These are phyloP conservation scores for Camellia lanceoleosa DNA, from an alignment of 148 eudicot species.

Conservation along the genomic window DNA sequence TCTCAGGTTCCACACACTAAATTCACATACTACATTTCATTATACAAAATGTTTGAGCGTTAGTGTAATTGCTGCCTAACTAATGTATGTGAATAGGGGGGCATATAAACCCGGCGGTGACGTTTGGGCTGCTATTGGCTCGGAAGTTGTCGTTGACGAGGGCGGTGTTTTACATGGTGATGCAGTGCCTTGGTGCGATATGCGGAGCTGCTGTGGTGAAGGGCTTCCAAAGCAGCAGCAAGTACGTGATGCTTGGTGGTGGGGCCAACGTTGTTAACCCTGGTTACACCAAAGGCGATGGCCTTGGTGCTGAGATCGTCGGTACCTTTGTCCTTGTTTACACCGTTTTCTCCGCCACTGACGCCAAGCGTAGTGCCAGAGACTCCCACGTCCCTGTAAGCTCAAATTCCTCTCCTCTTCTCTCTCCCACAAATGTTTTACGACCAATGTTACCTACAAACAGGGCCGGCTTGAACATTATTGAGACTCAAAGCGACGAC, in stretches of 20 bases:
- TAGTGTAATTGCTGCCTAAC: too few species aligned
- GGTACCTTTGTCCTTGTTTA: conserved; percentile 76
- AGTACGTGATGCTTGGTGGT: conserved; percentile 42
- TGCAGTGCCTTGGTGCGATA: conserved; percentile 72
- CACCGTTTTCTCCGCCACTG: conserved; percentile 75
- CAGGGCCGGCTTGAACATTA: too few species aligned
- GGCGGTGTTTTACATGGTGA: conserved; percentile 57
- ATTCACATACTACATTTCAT: not conserved
- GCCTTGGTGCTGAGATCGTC: conserved; percentile 67
- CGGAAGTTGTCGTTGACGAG: conserved; percentile 62
- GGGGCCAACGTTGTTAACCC: conserved; percentile 52
- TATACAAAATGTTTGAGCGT: too few species aligned
- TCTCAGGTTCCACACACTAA: conserved; percentile 23
- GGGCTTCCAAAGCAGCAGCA: conserved; percentile 45
- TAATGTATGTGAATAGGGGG: conserved; percentile 36
- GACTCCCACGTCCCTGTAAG: conserved; percentile 76
- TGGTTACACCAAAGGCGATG: conserved; percentile 71
- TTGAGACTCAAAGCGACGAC: too few species aligned
- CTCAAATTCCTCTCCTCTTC: not conserved
- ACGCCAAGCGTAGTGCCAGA: conserved; percentile 68
- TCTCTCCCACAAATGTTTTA: too few species aligned
- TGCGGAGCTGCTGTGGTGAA: conserved; percentile 75
- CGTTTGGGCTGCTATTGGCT: conserved; percentile 62
- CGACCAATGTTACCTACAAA: too few species aligned
- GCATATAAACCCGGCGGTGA: conserved; percentile 70